Percentiles rank a stretch among this genome's conserved stretches.
phyloP scores from a whole-genome alignment of 140 eudicot species.

The Ambrosia hybrid region DNA sequence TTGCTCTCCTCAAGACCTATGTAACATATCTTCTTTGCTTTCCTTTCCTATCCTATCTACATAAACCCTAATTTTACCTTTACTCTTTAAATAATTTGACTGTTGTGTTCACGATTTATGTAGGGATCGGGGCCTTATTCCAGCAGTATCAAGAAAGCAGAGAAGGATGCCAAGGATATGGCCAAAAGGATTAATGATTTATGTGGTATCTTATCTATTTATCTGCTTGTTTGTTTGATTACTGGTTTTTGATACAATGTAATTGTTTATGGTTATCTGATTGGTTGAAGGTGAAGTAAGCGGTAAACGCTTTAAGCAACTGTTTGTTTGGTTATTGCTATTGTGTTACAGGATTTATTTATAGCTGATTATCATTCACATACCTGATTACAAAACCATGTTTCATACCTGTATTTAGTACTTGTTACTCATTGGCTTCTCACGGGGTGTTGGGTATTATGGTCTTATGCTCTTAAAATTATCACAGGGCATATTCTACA shows the following conservation, averaged over 20 bases:
- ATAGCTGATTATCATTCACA: not conserved
- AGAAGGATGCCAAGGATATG: constrained; percentile 90
- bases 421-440: not conserved
- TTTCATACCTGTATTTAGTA: not conserved
- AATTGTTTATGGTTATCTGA: not conserved
- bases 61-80: constrained; percentile 29
- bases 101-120: not conserved
- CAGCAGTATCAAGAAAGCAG: constrained; percentile 69
- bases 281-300: not conserved
- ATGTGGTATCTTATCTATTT: constrained; percentile 49
- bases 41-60: too few relatives aligned
- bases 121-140: constrained; percentile 98
- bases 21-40: constrained; percentile 26
- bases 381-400: not conserved
- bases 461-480: not conserved
- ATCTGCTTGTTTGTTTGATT: not conserved
- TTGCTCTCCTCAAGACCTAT: constrained; percentile 84
- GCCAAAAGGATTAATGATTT: constrained; percentile 88
- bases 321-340: not conserved
- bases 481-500: not conserved
- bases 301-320: not conserved
- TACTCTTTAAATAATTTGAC: not conserved
- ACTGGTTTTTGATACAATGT: not conserved
- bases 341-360: too few relatives aligned
- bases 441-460: not conserved